Conservation (phyloP, 331 rosid genomes). For the Dryas integrifolia region DNA sequence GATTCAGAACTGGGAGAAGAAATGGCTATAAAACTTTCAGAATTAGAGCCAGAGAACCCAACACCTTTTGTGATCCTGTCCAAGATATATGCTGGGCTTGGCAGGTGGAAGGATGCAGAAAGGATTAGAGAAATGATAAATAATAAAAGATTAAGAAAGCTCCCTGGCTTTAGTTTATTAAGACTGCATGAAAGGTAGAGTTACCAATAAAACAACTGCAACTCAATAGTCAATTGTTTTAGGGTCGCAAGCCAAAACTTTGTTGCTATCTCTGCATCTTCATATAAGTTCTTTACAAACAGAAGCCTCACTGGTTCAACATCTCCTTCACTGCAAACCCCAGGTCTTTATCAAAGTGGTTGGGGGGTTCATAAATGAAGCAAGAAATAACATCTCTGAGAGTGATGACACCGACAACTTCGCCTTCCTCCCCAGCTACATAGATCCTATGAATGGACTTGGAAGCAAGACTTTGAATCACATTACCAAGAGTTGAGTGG, state of each 20-base stretch:
- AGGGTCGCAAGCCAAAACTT: constrained; percentile 21
- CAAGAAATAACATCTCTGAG: constrained; percentile 93
- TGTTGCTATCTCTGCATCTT: constrained; percentile 5
- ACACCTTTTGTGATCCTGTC: constrained; percentile 59
- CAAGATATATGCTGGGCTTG: constrained; percentile 60
- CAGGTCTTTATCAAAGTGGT: constrained; percentile 59
- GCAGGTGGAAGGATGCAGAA: constrained; percentile 76
- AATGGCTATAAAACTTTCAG: constrained; percentile 47
- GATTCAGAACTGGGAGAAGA: constrained; percentile 52
- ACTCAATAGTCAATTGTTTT: constrained; percentile 24
- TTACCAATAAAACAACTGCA: constrained; percentile 18
- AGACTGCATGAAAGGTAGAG: constrained; percentile 39
- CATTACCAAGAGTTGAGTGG: constrained; percentile 54
- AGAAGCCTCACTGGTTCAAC: constrained; percentile 41
- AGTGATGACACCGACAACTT: constrained; percentile 68
- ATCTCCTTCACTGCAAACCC: constrained; percentile 67
- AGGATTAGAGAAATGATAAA: constrained; percentile 50
- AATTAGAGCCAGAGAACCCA: constrained; percentile 60
- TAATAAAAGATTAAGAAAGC: constrained; percentile 49
- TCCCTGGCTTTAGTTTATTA: constrained; percentile 56
- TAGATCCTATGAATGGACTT: constrained; percentile 78
- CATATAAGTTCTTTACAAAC: neutral
- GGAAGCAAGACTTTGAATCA: constrained; percentile 67
- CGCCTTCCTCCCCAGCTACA: constrained; percentile 45
- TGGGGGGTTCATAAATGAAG: constrained; percentile 71